These are phyloP conservation scores for Citeromyces nyonsensis DNA, from an alignment of 805 yeast genomes.

Conservation along the genomic window DNA sequence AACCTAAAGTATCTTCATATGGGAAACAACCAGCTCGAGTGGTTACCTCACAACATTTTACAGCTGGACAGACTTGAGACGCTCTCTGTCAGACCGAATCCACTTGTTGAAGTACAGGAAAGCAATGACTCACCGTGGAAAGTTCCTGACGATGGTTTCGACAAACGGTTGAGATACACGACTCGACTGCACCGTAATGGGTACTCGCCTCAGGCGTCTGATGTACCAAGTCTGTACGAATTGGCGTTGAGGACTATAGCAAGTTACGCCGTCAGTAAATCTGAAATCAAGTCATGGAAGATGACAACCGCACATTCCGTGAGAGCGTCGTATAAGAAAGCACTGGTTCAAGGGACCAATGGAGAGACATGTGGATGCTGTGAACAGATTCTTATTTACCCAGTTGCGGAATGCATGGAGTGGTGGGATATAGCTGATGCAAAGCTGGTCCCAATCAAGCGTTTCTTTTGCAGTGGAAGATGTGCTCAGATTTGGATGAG, in stretches of 20 bases:
- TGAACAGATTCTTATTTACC: slow-evolving; percentile 28
- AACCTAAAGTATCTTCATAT: slow-evolving; percentile 35
- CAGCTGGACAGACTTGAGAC: slow-evolving; percentile 22
- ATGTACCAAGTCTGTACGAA: slow-evolving; percentile 29
- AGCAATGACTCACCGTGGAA: neutral
- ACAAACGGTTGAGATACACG: neutral
- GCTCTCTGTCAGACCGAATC: slow-evolving; percentile 43
- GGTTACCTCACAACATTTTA: slow-evolving; percentile 37
- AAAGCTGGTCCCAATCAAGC: slow-evolving; percentile 31
- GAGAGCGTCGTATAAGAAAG: slow-evolving; percentile 30
- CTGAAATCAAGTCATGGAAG: slow-evolving; percentile 42
- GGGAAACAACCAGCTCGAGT: slow-evolving; percentile 31
- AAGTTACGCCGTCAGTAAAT: slow-evolving; percentile 31
- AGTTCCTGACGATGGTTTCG: too few species aligned
- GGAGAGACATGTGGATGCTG: slow-evolving; percentile 41
- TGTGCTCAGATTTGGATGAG: slow-evolving; percentile 22
- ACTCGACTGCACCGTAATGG: neutral
- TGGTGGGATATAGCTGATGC: slow-evolving; percentile 54
- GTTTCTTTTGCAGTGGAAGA: slow-evolving; percentile 36
- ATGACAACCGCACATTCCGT: slow-evolving; percentile 24
- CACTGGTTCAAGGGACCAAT: slow-evolving; percentile 33
- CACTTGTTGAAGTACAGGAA: slow-evolving; percentile 14
- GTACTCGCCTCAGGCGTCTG: slow-evolving; percentile 6
- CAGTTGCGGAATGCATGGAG: slow-evolving; percentile 42
- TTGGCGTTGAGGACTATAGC: slow-evolving; percentile 32